Evolutionary conservation across 805 yeast genomes (phyloP), one percentile per base, ranked within the genome.

Genomic region (Candida cerambycidarum): DNA sequence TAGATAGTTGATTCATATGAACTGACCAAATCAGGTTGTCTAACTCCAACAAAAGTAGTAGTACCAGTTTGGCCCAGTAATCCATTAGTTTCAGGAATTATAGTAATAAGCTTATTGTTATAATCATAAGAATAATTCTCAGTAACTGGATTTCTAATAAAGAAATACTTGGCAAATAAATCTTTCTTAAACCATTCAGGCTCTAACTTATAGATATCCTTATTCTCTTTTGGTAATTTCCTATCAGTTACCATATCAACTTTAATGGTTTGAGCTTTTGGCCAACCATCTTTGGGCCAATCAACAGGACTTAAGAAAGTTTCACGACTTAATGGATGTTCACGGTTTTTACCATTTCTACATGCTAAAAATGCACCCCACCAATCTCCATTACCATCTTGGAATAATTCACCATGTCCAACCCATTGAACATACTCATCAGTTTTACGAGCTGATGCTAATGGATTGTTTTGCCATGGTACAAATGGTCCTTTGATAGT

Each of bases 391-490:
- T 33, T 10, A 9, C n/a, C 21, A 23, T 40, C 43, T 31, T 40
- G 29, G 29, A 40, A 40, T n/a, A 40, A 23, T 23, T 40, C 43
- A 4, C 43, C 43, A 40, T 40, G 43, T 2, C 43, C 43, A 11
- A 40, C 38, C 43, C 43, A 40, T 28, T 40, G 43, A 33, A 40
- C 43, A 13, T 40, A 40, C 25, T 40, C 43, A 14, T 33, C 29
- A 10, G 43, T 27, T n/a, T 33, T 19, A 16, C 43, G 32, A 13
- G 25, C 27, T 4, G 43, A 33, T 12, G 38, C 38, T 8, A 40
- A 25, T 18, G 43, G 43, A 16, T 40, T 40, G 7, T 32, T 18
- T 18, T 40, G 38, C 38, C 38, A 40, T 9, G 34, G 33, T 9
- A 18, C 34, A n/a, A 27, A 40, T 11, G 43, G 43, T 10, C 43